Percentiles rank a stretch among this genome's conserved stretches.
Evolutionary conservation across 352 stramenopile genomes (phyloP).

Genomic region (Lagenidium sp.): DNA sequence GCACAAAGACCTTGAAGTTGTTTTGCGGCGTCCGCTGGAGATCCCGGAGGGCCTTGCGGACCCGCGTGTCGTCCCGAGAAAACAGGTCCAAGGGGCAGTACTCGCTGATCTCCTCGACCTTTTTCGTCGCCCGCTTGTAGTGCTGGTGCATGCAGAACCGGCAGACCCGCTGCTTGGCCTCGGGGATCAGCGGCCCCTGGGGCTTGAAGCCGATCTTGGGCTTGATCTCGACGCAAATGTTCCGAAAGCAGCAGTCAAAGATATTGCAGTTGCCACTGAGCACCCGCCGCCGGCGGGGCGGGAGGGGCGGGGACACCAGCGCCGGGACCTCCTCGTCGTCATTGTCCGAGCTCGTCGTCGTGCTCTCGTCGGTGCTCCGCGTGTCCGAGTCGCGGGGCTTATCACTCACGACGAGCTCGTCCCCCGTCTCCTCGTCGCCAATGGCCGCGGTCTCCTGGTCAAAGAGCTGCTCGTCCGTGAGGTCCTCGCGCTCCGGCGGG

Average conservation of each 20-base stretch:
- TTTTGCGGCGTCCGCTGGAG: constrained; percentile 83
- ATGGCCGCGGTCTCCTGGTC: not conserved
- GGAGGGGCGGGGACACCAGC: constrained; percentile 1
- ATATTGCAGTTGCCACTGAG: constrained; percentile 45
- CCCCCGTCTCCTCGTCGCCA: not conserved
- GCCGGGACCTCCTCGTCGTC: constrained; percentile 3
- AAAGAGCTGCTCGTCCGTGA: not conserved
- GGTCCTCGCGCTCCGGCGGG: too few relatives aligned
- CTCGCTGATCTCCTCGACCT: constrained; percentile 74
- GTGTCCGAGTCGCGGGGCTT: too few relatives aligned
- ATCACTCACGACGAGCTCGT: not conserved
- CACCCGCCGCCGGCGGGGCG: constrained; percentile 11
- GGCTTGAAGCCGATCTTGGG: constrained; percentile 81
- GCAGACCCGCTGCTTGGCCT: constrained; percentile 52
- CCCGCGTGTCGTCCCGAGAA: constrained; percentile 45
- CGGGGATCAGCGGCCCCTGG: constrained; percentile 35
- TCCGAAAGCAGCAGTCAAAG: constrained; percentile 80
- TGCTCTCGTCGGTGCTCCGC: too few relatives aligned
- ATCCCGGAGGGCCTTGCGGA: constrained; percentile 43
- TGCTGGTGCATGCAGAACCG: constrained; percentile 88
- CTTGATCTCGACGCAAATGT: constrained; percentile 85
- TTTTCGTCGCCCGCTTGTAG: constrained; percentile 63
- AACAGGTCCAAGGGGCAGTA: constrained; percentile 84
- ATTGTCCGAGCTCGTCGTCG: not conserved
- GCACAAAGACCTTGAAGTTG: constrained; percentile 86